These are phyloP conservation scores for Protostelium mycophagum DNA, from an alignment of 78 protist genomes.

Conservation along the genomic window DNA sequence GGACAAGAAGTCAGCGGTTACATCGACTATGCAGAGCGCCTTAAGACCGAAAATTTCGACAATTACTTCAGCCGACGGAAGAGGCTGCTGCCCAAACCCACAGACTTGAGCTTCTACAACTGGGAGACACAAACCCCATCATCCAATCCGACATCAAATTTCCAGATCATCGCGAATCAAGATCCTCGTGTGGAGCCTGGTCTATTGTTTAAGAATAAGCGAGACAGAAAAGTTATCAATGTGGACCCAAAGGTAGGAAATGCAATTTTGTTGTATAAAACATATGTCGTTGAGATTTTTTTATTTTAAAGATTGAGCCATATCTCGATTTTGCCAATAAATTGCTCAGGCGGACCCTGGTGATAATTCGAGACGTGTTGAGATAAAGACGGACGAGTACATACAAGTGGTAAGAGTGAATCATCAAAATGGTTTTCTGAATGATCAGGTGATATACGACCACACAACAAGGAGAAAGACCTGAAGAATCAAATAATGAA, in stretches of 20 bases:
- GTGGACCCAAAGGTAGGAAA: conserved; percentile 62
- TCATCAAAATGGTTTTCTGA: too few relatives aligned
- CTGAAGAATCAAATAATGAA: too few relatives aligned
- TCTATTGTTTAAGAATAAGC: conserved; percentile 85
- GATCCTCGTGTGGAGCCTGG: conserved; percentile 53
- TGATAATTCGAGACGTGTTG: conserved; percentile 59
- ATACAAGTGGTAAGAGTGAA: conserved; percentile 66
- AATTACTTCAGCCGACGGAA: conserved; percentile 41
- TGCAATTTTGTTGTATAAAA: too few relatives aligned
- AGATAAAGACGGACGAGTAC: conserved; percentile 60
- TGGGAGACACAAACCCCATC: conserved; percentile 82
- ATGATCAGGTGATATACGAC: too few relatives aligned
- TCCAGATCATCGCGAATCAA: conserved; percentile 63
- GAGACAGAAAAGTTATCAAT: conserved; percentile 85
- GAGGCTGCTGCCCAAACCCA: conserved; percentile 75
- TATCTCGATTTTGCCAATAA: too few relatives aligned
- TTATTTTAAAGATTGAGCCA: neutral
- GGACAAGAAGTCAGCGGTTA: conserved; percentile 89
- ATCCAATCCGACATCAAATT: conserved; percentile 52
- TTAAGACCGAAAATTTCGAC: conserved; percentile 74
- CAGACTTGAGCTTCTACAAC: conserved; percentile 90
- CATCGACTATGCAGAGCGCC: conserved; percentile 87
- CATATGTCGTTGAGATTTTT: too few relatives aligned
- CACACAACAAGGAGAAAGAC: too few relatives aligned
- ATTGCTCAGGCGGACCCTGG: conserved; percentile 50